Conservation (phyloP, 176 grass and related monocot species). For the Panicum miliaceum region DNA sequence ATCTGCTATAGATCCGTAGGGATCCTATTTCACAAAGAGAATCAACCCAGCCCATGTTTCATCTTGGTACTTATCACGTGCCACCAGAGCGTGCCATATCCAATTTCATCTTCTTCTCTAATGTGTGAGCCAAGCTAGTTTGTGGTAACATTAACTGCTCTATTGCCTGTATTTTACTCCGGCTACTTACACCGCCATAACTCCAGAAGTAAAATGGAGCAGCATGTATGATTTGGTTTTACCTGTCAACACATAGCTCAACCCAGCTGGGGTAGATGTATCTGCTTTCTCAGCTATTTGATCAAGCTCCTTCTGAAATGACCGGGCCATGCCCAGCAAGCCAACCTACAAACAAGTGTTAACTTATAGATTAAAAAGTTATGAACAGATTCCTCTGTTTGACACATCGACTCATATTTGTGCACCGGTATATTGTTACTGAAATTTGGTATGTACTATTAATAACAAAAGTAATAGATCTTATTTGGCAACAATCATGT, state of each 20-base stretch:
- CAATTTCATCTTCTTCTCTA: neutral
- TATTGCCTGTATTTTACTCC: neutral
- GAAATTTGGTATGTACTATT: neutral
- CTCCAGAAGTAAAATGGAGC: neutral
- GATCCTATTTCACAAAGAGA: neutral
- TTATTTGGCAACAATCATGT: neutral
- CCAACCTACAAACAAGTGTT: constrained; percentile 69
- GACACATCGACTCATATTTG: neutral
- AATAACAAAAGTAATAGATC: constrained; percentile 1
- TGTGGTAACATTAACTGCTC: neutral
- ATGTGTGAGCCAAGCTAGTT: neutral
- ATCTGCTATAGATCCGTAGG: neutral
- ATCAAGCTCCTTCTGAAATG: constrained; percentile 98
- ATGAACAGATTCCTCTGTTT: neutral
- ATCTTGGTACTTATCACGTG: neutral
- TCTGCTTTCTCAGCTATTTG: constrained; percentile 91
- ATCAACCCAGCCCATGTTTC: neutral
- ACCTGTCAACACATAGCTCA: constrained; percentile 92
- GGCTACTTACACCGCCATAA: neutral
- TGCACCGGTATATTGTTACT: neutral
- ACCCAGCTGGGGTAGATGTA: constrained; percentile 87
- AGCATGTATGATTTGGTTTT: constrained; percentile 32
- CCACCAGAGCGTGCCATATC: neutral
- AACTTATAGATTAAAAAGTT: constrained; percentile 33
- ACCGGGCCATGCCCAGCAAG: constrained; percentile 88